Conservation (phyloP, 129 eudicot species). For the Chrysanthemum lavandulifolium region DNA sequence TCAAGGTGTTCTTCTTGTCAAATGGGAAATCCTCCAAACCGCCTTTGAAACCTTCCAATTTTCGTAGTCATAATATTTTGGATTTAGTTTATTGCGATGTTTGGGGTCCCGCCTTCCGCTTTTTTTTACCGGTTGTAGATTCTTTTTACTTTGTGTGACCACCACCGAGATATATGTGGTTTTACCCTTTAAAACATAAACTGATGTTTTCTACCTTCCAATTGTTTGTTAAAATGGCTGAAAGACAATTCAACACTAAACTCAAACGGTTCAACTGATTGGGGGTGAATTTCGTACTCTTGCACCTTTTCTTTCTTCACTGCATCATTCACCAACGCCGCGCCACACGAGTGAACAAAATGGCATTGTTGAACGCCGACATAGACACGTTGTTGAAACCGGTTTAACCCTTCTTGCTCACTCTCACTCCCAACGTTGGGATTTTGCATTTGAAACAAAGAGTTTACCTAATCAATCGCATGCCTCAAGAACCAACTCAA, state of each 20-base stretch:
- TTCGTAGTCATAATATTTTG: neutral
- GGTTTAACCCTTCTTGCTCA: too few species aligned
- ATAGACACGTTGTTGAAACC: too few species aligned
- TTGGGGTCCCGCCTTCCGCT: neutral
- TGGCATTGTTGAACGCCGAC: too few species aligned
- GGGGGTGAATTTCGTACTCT: too few species aligned
- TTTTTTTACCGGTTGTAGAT: neutral
- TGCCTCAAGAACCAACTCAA: too few species aligned
- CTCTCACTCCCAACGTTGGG: too few species aligned
- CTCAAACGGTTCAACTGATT: too few species aligned
- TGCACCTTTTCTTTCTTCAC: too few species aligned
- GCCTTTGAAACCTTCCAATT: neutral
- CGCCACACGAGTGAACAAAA: too few species aligned
- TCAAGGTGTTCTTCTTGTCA: neutral
- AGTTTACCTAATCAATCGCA: too few species aligned
- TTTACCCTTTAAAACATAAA: slow-evolving; percentile 3
- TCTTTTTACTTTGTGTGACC: neutral
- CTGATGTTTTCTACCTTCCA: neutral
- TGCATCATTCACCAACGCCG: too few species aligned
- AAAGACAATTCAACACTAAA: neutral
- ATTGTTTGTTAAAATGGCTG: slow-evolving; percentile 2
- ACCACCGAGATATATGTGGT: neutral
- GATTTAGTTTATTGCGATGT: slow-evolving; percentile 1
- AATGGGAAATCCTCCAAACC: neutral
- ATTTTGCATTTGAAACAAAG: too few species aligned